A percentile compares a stretch with the other conserved stretches of the same genome.
Evolutionary conservation across 176 grass and related monocot genomes (phyloP).

Genomic region (Carex scoparia): DNA sequence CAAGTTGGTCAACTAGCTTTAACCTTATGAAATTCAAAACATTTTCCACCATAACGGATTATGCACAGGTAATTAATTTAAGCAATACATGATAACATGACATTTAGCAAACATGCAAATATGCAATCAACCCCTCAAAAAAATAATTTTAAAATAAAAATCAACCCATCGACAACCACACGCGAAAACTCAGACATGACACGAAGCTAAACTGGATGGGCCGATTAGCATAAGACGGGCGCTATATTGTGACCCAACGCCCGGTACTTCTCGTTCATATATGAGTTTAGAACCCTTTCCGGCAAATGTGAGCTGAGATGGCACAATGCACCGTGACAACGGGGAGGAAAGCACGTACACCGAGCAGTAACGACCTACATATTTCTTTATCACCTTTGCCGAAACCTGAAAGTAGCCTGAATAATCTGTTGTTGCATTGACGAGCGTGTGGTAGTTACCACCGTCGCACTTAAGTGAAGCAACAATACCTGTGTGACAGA

Average conservation of each 20-base stretch:
- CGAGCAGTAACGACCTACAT: not conserved
- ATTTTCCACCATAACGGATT: not conserved
- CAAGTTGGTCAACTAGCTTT: not conserved
- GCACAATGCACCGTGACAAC: not conserved
- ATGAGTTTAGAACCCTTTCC: not conserved
- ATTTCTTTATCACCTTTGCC: not conserved
- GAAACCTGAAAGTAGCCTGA: not conserved
- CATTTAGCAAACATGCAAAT: not conserved
- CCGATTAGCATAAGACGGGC: not conserved
- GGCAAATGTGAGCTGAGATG: not conserved
- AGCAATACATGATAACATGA: not conserved
- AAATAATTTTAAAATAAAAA: not conserved
- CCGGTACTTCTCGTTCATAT: not conserved
- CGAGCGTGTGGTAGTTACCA: not conserved
- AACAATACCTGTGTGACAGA: not conserved
- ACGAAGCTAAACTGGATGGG: not conserved
- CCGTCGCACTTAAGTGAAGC: conserved; percentile 1
- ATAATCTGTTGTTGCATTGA: conserved; percentile 13
- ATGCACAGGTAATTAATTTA: not conserved
- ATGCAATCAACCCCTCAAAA: not conserved
- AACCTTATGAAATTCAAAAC: not conserved
- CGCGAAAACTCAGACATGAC: not conserved
- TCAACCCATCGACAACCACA: not conserved
- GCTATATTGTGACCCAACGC: not conserved
- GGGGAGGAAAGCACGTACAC: conserved; percentile 5